Base-by-base conservation (phyloP, 2,329 filamentous ascomycete species). In the Apiospora sp. region DNA sequence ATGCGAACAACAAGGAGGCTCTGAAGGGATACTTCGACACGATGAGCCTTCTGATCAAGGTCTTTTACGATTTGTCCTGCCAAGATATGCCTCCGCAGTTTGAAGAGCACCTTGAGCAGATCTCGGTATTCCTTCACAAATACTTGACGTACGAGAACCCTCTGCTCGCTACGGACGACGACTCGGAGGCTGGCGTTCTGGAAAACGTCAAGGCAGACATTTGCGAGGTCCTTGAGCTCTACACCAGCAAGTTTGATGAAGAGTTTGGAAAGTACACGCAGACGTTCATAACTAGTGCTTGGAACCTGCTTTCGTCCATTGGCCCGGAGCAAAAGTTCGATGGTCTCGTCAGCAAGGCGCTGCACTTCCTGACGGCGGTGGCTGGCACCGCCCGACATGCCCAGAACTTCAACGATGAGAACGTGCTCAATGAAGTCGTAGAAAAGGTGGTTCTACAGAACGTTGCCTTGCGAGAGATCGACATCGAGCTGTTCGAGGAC, bases 401-500 rank as follows among this genome's bases (percentile, higher is more conserved):
- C 1, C 87, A 90, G 74, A 91, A 92, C 73, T 99, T 99, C 89
- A 95, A 97, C 83, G 92, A 92, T 77, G 90, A 95, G 78, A 88
- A 89, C 5, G 92, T 94, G 3, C 86, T 98, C 48, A 91, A 91
- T 24, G 93, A 98, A 81, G 94, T 99, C 71, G 94, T 98, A 13
- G 95, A 98, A 82, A 98, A 98, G 84, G 96, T 98, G 73, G 94
- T 99, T 72, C 85, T 99, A 75, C 96, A 96, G 13, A 99, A 99
- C 79, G 91, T 99, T 73, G 93, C 93, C 22, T 86, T 99, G 73
- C 91, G 97, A 76, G 96, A 98, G 79, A 96, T 95, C 0, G 97
- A 99, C 76, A 89, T 98, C 71, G 96, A 99, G 82, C 89, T 98
- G 76, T 98, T 99, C 78, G 96, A 99, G 81, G 97, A 99, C 80